phyloP scores from a whole-genome alignment of 768 basidiomycete species.

The Suillus brevipes region DNA sequence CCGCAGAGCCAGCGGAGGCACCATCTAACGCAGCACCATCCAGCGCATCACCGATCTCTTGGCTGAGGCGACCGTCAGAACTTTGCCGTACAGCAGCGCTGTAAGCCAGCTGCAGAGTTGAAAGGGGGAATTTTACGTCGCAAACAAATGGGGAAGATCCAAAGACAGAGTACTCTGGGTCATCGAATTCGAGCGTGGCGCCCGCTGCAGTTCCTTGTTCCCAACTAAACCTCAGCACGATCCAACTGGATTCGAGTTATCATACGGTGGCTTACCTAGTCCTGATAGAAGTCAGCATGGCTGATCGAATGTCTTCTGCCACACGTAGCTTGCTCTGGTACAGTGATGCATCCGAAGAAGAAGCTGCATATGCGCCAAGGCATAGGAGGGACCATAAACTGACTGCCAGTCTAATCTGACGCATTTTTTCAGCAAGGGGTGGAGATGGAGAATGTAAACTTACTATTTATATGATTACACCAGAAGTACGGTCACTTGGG shows the following conservation, averaged over 20 bases:
- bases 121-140: conserved; percentile 18
- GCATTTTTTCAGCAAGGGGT: neutral
- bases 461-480: neutral
- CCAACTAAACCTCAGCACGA: conserved; percentile 19
- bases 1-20: conserved; percentile 27
- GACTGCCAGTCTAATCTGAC: neutral
- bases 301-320: conserved; percentile 15
- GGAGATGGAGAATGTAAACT: neutral
- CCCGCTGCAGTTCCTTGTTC: conserved; percentile 32
- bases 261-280: conserved; percentile 20
- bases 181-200: conserved; percentile 24
- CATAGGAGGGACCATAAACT: neutral
- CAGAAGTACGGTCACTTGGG: neutral
- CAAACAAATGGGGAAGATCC: conserved; percentile 19
- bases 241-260: neutral
- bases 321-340: conserved; percentile 3
- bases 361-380: conserved; percentile 5
- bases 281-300: conserved; percentile 28
- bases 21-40: conserved; percentile 32
- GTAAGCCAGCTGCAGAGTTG: conserved; percentile 26
- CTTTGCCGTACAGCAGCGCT: conserved; percentile 29
- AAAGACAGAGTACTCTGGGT: conserved; percentile 30
- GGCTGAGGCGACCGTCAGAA: conserved; percentile 29
- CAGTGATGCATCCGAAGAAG: conserved; percentile 4
- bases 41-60: conserved; percentile 25